Base-by-base conservation (phyloP, 2,329 filamentous ascomycete species). In the Pezicula radicicola region DNA sequence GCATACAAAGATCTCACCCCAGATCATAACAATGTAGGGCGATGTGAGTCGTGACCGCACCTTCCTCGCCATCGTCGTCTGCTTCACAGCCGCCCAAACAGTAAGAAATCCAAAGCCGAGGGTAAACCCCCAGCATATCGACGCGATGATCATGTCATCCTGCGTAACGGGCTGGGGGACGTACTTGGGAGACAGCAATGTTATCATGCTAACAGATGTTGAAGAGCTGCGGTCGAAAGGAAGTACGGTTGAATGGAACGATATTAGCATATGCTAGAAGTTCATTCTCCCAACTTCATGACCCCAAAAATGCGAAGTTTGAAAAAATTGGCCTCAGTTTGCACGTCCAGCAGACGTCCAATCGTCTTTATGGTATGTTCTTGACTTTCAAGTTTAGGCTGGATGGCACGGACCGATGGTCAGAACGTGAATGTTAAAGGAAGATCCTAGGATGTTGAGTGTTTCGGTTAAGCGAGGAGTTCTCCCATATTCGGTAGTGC, bases 1-100 rank as follows among this genome's bases (percentile, higher is more conserved):
- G 47, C 72, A 75, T 10, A 70, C 70, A 1, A 65, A 4, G 4
- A 75, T 68, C 49, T 77, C 74, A 15, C 68, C 63, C 74, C 75
- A 78, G 7, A 77, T 63, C 74, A 76, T 62, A 50, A 65, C 60
- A 36, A 74, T 61, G 49, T 75, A 76, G 4, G 64, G 56, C 18
- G 65, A 70, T 36, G 69, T 59, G 10, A 63, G 62, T 27, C 48
- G 54, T n/a, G 57, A 54, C 15, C 66, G 67, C 42, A 68, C 63
- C 33, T 59, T 62, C 51, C 61, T 65, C 46, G 68, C 64, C 21
- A 57, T 52, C 39, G 60, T 57, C 3, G 70, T 71, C 54, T 75
- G 72, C 49, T 63, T 63, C 21, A 61, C 60, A 7, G 64, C 68
- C 39, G 66, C 70, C 52, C 70, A 61, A 43, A 58, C 58, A 42